Base-by-base conservation (phyloP, 169 alveolate species). In the Babesia divergens region DNA sequence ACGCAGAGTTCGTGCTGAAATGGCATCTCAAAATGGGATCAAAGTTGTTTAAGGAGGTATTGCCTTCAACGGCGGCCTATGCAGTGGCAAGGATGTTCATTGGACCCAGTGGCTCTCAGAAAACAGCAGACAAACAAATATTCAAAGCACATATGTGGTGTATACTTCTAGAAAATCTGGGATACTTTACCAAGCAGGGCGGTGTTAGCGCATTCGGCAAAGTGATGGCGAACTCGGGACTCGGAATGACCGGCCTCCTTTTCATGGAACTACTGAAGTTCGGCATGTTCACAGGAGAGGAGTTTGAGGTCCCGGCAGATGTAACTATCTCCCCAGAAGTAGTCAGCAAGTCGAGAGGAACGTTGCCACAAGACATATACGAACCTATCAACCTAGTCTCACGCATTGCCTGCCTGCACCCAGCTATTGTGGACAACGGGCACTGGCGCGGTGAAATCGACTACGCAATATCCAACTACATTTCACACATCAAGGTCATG, bases 171-270 rank as follows among this genome's bases (percentile, higher is more conserved):
- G 93, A 88, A 28, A 88, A 84, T 62, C 31, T 88, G 47, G 91
- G 90, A 6, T 80, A 81, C 40, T 83, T 88, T 31, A 74, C 93
- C 2, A 77, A 65, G 51, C 66, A 54, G 65, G 82, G 90, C 53
- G 91, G 93, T 9, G 89, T 82, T 34, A 88, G 91, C 0, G 82
- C 86, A 37, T 88, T 83, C 67, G 93, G 93, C 3, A 54, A 65
- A 28, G 84, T 81, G 42, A 60, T 88, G 34, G 65, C 93, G 28
- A 88, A 77, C 62, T 65, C 85, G 7, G 84, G 77, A 31, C 56
- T 81, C 37, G 84, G 83, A 16, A 60, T 83, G 65, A 62, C 26
- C 16, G 86, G 84, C 31, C 26, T 88, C 31, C 51, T 88, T 11
- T 53, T 81, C 8, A 66, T 88, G 59, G 93, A 88, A 52, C 52